Evolutionary conservation across 768 basidiomycete species (phyloP).

Genomic region (Strobilomyces dryophilus): DNA sequence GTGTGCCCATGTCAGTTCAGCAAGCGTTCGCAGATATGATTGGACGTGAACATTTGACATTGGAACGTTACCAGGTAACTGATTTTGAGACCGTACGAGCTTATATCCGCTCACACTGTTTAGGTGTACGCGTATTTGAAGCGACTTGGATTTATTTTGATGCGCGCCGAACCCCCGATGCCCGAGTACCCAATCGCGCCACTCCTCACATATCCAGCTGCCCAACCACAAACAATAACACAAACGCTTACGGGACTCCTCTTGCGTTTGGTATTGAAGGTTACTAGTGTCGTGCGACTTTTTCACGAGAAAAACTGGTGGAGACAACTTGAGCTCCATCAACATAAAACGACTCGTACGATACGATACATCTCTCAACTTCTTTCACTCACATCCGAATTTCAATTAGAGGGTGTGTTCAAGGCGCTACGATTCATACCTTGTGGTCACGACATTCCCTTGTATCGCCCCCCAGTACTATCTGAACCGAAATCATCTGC

Average conservation of each 20-base stretch:
- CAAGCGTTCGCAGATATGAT: constrained; percentile 88
- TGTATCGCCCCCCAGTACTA: constrained; percentile 25
- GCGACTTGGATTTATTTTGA: constrained; percentile 86
- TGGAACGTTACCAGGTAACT: constrained; percentile 84
- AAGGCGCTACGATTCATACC: constrained; percentile 68
- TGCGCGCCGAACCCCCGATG: constrained; percentile 62
- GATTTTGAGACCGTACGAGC: constrained; percentile 6
- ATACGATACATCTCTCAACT: constrained; percentile 17
- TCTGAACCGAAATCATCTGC: neutral
- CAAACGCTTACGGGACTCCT: constrained; percentile 11
- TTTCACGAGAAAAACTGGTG: constrained; percentile 50
- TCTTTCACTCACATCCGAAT: neutral
- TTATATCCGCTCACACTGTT: neutral
- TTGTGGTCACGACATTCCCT: constrained; percentile 51
- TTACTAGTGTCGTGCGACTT: constrained; percentile 2
- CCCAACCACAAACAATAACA: constrained; percentile 1
- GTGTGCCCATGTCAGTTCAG: constrained; percentile 84
- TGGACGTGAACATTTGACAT: constrained; percentile 66
- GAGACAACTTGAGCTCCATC: constrained; percentile 52
- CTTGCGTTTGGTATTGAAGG: constrained; percentile 3
- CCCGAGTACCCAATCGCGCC: constrained; percentile 49
- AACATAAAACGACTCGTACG: constrained; percentile 51
- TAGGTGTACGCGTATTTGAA: constrained; percentile 93
- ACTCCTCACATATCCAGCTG: constrained; percentile 17
- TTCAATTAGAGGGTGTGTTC: constrained; percentile 58